These are phyloP conservation scores for Chimonanthus salicifolius DNA, from an alignment of 164 flowering plant genomes.

Conservation along the genomic window DNA sequence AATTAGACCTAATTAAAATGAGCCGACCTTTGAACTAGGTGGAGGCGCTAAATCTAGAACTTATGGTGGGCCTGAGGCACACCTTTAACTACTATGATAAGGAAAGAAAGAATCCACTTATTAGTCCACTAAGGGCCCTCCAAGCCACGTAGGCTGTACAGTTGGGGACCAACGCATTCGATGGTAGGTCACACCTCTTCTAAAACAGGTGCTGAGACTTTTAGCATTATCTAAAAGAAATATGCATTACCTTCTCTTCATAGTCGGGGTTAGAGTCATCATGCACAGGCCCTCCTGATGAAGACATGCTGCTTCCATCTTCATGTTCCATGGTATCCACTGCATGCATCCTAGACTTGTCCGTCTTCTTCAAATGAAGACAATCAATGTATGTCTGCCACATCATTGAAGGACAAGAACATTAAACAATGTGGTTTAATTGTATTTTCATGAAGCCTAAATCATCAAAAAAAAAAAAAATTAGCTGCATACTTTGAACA, in stretches of 20 bases:
- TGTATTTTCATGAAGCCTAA: background rate
- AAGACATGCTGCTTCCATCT: constrained; percentile 14
- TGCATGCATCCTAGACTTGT: constrained; percentile 75
- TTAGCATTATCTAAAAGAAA: background rate
- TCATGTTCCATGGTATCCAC: constrained; percentile 74
- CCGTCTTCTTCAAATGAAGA: constrained; percentile 83
- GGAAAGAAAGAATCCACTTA: background rate
- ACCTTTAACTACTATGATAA: too few relatives aligned
- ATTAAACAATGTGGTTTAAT: background rate
- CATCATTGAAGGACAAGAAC: constrained; percentile 3
- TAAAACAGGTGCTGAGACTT: background rate
- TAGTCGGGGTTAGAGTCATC: constrained; percentile 40
- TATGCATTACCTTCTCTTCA: constrained; percentile 47
- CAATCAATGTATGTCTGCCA: constrained; percentile 93
- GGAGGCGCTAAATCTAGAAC: too few relatives aligned
- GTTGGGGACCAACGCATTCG: background rate
- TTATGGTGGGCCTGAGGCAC: too few relatives aligned
- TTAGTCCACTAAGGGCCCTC: background rate
- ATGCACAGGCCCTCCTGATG: constrained; percentile 13
- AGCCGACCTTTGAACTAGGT: too few relatives aligned
- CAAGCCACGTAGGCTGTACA: background rate
- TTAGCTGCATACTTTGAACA: constrained; percentile 56
- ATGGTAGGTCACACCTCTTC: background rate
- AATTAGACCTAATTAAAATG: too few relatives aligned
- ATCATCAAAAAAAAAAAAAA: too few relatives aligned